Conservation (phyloP, 768 basidiomycete genomes). For the Pisolithus marmoratus region DNA sequence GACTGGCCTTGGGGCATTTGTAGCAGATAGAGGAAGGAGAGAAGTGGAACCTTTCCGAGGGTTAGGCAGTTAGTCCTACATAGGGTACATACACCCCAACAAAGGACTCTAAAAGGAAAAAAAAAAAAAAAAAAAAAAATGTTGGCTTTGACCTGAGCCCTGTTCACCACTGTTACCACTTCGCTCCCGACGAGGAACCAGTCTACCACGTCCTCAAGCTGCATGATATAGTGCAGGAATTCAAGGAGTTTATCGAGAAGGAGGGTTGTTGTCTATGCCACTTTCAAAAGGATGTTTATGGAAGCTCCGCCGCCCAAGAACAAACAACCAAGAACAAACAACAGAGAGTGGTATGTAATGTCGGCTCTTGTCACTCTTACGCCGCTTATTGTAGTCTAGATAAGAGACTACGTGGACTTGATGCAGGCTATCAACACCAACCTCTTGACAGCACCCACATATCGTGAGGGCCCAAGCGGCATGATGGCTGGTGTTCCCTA, state of each 20-base stretch:
- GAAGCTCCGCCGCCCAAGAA: slow-evolving; percentile 6
- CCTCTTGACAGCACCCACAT: background rate
- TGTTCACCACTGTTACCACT: slow-evolving; percentile 12
- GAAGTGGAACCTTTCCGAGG: too few relatives aligned
- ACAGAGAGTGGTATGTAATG: slow-evolving; percentile 9
- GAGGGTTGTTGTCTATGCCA: slow-evolving; percentile 14
- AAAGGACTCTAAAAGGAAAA: too few relatives aligned
- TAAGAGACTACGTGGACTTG: background rate
- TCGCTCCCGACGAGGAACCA: slow-evolving; percentile 14
- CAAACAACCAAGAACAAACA: background rate
- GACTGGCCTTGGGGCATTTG: too few relatives aligned
- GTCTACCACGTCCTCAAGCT: slow-evolving; percentile 9
- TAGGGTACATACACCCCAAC: too few relatives aligned
- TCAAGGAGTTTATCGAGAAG: slow-evolving; percentile 21
- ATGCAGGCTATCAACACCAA: background rate
- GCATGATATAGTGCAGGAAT: slow-evolving; percentile 12
- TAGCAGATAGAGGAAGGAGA: too few relatives aligned
- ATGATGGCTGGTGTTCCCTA: background rate
- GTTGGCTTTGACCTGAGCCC: background rate
- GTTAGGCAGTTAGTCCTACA: too few relatives aligned
- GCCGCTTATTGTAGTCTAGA: background rate
- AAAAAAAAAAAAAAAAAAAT: too few relatives aligned
- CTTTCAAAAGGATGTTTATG: slow-evolving; percentile 20
- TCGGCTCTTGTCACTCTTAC: background rate
- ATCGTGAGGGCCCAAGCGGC: background rate